phyloP scores from a whole-genome alignment of 495 filamentous ascomycete genomes.

The Penicillium verhagenii region DNA sequence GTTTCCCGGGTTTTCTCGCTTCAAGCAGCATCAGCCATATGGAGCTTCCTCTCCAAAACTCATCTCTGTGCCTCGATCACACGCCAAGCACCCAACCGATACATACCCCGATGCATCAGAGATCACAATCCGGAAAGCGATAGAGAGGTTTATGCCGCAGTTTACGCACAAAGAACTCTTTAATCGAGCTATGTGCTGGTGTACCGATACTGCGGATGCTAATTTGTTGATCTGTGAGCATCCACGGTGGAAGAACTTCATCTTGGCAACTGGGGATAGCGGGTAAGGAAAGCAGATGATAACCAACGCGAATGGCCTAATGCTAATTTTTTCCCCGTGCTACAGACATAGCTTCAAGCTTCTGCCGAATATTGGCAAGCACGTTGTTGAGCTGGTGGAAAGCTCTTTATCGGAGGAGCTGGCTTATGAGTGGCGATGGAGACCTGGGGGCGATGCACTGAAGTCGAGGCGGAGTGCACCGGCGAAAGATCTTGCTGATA shows the following conservation, averaged over 20 bases:
- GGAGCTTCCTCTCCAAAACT: constrained; percentile 31
- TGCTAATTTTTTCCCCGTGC: background rate
- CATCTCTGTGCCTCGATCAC: constrained; percentile 21
- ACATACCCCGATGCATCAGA: constrained; percentile 43
- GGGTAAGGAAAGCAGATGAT: constrained; percentile 15
- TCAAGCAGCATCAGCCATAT: constrained; percentile 30
- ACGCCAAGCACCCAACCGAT: constrained; percentile 21
- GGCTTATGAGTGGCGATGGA: constrained; percentile 19
- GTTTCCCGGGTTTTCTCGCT: constrained; percentile 39
- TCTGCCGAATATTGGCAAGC: constrained; percentile 21
- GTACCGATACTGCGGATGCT: constrained; percentile 48
- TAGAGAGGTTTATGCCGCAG: constrained; percentile 44
- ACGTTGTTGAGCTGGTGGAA: constrained; percentile 20
- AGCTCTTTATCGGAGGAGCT: constrained; percentile 8
- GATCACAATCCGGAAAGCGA: constrained; percentile 34
- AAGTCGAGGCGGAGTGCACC: constrained; percentile 16
- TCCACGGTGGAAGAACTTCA: constrained; percentile 25
- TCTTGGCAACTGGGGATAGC: constrained; percentile 21
- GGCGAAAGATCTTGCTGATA: constrained; percentile 21
- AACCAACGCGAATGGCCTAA: no score
- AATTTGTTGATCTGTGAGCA: constrained; percentile 43
- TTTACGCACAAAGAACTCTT: constrained; percentile 39
- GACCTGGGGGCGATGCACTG: constrained; percentile 20
- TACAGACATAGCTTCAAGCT: constrained; percentile 19
- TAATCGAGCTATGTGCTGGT: constrained; percentile 50